These are phyloP conservation scores for Antrodiella citrinella DNA, from an alignment of 768 basidiomycete genomes.

Conservation along the genomic window DNA sequence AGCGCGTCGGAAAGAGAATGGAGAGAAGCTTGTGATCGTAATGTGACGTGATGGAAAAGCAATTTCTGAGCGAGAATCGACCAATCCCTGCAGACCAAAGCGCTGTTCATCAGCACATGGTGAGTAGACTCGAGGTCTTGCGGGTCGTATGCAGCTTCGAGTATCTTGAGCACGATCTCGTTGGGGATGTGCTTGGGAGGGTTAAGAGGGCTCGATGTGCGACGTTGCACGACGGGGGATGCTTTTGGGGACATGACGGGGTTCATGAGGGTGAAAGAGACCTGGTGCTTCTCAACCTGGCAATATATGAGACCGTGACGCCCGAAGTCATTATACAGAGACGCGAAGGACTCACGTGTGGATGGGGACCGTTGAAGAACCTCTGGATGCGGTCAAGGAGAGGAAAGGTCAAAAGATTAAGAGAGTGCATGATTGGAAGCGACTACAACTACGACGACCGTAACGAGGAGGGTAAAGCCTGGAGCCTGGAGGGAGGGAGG, in stretches of 20 bases:
- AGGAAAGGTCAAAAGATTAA: not conserved
- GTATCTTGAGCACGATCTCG: slow-evolving; percentile 55
- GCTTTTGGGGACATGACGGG: not conserved
- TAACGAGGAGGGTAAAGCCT: too few species aligned
- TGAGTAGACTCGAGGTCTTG: slow-evolving; percentile 25
- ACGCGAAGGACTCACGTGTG: not conserved
- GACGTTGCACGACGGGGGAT: not conserved
- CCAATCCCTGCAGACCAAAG: slow-evolving; percentile 65
- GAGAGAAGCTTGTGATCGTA: slow-evolving; percentile 46
- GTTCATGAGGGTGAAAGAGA: not conserved
- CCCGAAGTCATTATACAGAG: not conserved
- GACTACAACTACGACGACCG: not conserved
- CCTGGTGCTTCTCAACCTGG: not conserved
- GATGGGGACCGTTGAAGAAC: not conserved
- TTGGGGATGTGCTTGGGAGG: slow-evolving; percentile 35
- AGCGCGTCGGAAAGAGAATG: slow-evolving; percentile 46
- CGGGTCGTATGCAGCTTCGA: slow-evolving; percentile 43
- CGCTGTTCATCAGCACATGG: slow-evolving; percentile 40
- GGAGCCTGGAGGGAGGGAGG: too few species aligned
- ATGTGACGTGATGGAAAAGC: slow-evolving; percentile 49
- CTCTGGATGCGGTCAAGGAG: not conserved
- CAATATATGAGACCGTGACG: not conserved
- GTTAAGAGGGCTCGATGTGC: too few species aligned
- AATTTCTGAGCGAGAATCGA: slow-evolving; percentile 54
- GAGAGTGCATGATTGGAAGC: not conserved